Evolutionary conservation across 176 grass and related monocot species (phyloP).

Genomic region (Eleusine coracana): DNA sequence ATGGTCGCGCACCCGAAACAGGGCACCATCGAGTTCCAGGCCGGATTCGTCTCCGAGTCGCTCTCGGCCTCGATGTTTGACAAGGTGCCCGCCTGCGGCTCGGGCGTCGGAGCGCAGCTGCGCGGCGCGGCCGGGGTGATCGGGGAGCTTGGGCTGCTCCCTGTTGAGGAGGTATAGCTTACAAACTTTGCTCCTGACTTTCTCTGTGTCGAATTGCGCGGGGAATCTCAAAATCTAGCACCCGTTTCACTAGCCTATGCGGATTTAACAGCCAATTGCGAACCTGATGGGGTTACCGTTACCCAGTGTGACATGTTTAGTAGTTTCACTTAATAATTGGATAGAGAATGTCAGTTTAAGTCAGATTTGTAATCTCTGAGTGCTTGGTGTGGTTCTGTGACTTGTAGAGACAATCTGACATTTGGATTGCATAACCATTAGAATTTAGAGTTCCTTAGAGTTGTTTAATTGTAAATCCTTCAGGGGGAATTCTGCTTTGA

Average conservation of each 20-base stretch:
- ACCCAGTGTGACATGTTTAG: background rate
- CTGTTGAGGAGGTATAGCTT: constrained; percentile 52
- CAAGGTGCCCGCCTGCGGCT: constrained; percentile 47
- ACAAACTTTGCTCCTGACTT: background rate
- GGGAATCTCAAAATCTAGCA: background rate
- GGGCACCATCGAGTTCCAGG: constrained; percentile 66
- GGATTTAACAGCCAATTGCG: background rate
- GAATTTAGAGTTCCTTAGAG: background rate
- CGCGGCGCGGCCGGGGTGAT: constrained; percentile 58
- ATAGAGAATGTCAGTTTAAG: background rate
- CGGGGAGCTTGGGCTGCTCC: constrained; percentile 56
- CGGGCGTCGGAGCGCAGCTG: constrained; percentile 36
- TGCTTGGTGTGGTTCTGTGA: background rate
- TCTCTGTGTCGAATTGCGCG: background rate
- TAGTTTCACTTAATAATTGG: background rate
- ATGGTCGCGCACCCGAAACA: constrained; percentile 55
- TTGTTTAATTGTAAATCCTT: constrained; percentile 10
- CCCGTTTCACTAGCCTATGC: background rate
- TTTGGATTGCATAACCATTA: background rate
- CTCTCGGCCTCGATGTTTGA: constrained; percentile 53
- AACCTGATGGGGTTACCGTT: background rate
- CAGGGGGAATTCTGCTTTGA: background rate
- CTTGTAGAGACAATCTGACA: background rate
- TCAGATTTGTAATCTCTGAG: background rate
- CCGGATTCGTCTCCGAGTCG: constrained; percentile 60